phyloP scores from a whole-genome alignment of 768 basidiomycete genomes.

The Podaxis sp. region DNA sequence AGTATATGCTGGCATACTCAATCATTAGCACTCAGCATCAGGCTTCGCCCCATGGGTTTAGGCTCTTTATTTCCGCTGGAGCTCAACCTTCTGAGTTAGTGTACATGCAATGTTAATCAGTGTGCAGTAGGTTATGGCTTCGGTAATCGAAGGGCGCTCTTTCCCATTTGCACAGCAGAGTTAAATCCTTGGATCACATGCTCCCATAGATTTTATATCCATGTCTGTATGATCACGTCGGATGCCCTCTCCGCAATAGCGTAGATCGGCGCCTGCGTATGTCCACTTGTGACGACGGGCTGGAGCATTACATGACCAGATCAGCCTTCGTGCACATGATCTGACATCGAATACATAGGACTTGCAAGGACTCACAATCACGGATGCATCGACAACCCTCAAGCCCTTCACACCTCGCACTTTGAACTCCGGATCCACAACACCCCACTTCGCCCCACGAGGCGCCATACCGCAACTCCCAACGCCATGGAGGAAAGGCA shows the following conservation, averaged over 20 bases:
- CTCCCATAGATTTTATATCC: neutral
- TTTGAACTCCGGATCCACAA: constrained; percentile 33
- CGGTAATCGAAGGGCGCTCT: too few relatives aligned
- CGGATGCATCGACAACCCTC: constrained; percentile 37
- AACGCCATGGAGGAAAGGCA: constrained; percentile 27
- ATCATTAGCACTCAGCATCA: too few relatives aligned
- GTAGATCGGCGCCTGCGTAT: constrained; percentile 13
- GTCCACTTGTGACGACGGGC: constrained; percentile 12
- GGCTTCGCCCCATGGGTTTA: too few relatives aligned
- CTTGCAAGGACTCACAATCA: constrained; percentile 23
- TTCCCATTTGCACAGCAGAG: too few relatives aligned
- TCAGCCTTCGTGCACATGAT: neutral
- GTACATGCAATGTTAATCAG: too few relatives aligned
- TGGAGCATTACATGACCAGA: neutral
- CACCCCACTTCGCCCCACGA: constrained; percentile 24
- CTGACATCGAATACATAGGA: neutral
- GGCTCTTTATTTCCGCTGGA: too few relatives aligned
- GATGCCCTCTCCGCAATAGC: constrained; percentile 12
- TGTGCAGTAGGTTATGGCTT: too few relatives aligned
- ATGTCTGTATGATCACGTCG: constrained; percentile 19
- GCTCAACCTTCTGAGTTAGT: too few relatives aligned
- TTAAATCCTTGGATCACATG: too few relatives aligned
- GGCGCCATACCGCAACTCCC: constrained; percentile 32
- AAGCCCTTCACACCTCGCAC: constrained; percentile 30
- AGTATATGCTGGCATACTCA: too few relatives aligned